Conservation (phyloP, 1,139 yeast species). For the Sugiyamaella castrensis region DNA sequence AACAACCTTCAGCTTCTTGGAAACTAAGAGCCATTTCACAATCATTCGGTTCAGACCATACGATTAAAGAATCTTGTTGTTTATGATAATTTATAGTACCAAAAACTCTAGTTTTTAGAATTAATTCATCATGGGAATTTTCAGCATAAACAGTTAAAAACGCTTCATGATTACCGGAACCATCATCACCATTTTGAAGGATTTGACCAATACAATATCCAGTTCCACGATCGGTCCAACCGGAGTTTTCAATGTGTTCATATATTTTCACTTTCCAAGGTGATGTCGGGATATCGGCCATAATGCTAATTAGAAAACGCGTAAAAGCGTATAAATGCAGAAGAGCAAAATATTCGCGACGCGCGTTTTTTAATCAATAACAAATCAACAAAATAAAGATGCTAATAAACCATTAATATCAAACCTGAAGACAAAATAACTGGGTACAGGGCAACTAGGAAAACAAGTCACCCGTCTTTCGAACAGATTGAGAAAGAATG, state of each 20-base stretch:
- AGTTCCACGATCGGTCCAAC: slow-evolving; percentile 92
- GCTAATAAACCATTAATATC: too few species aligned
- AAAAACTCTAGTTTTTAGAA: slow-evolving; percentile 63
- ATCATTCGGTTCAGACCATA: slow-evolving; percentile 84
- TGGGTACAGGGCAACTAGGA: too few species aligned
- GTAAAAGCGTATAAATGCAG: too few species aligned
- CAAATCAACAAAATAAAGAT: too few species aligned
- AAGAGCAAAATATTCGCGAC: too few species aligned
- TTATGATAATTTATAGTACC: slow-evolving; percentile 84
- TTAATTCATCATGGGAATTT: slow-evolving; percentile 52
- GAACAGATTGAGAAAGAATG: too few species aligned
- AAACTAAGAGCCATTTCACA: slow-evolving; percentile 86
- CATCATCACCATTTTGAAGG: slow-evolving; percentile 29
- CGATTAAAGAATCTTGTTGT: slow-evolving; percentile 91
- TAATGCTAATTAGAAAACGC: neutral
- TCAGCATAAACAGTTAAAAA: slow-evolving; percentile 74
- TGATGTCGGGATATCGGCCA: slow-evolving; percentile 39
- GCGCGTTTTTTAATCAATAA: too few species aligned
- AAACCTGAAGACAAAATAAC: too few species aligned
- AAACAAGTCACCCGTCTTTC: too few species aligned
- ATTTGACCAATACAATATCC: slow-evolving; percentile 82
- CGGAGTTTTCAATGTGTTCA: slow-evolving; percentile 63
- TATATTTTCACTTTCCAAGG: slow-evolving; percentile 89
- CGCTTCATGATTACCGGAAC: slow-evolving; percentile 41
- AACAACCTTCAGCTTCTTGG: slow-evolving; percentile 90